phyloP scores from a whole-genome alignment of 208 protist species.

The Perkinsela sp. region DNA sequence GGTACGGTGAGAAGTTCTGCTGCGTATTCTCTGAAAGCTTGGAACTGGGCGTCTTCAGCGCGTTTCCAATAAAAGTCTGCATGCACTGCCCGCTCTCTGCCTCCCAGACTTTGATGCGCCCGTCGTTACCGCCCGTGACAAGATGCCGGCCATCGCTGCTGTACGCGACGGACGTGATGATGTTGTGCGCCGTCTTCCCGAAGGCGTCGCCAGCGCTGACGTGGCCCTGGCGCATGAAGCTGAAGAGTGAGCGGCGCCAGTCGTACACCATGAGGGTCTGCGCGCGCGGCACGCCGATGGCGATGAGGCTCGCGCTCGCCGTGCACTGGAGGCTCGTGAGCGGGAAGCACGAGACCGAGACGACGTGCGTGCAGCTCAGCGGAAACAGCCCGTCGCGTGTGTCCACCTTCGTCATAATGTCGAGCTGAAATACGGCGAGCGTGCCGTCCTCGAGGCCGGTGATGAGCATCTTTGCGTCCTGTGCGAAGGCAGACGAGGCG shows the following conservation, averaged over 20 bases:
- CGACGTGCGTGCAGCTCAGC: conserved; percentile 17
- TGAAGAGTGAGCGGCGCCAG: conserved; percentile 64
- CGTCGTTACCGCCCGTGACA: conserved; percentile 63
- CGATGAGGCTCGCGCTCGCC: conserved; percentile 41
- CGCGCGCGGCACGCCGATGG: conserved; percentile 50
- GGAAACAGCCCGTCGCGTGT: background rate
- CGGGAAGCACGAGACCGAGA: conserved; percentile 62
- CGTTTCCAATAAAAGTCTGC: conserved; percentile 68
- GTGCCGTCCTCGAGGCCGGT: conserved; percentile 63
- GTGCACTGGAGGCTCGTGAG: conserved; percentile 52
- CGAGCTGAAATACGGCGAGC: conserved; percentile 34
- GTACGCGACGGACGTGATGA: conserved; percentile 52
- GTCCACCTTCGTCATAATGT: background rate
- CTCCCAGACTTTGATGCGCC: conserved; percentile 76
- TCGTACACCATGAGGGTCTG: conserved; percentile 76
- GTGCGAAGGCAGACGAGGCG: background rate
- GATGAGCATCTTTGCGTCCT: conserved; percentile 26
- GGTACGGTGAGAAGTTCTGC: background rate
- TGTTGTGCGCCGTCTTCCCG: conserved; percentile 16
- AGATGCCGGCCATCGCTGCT: conserved; percentile 52
- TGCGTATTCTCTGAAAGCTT: background rate
- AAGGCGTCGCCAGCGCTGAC: conserved; percentile 5
- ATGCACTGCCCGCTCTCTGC: conserved; percentile 55
- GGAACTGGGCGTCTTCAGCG: background rate
- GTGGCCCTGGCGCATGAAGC: conserved; percentile 69